Conservation (phyloP, 352 stramenopile genomes). For the Phytophthora brassicae region DNA sequence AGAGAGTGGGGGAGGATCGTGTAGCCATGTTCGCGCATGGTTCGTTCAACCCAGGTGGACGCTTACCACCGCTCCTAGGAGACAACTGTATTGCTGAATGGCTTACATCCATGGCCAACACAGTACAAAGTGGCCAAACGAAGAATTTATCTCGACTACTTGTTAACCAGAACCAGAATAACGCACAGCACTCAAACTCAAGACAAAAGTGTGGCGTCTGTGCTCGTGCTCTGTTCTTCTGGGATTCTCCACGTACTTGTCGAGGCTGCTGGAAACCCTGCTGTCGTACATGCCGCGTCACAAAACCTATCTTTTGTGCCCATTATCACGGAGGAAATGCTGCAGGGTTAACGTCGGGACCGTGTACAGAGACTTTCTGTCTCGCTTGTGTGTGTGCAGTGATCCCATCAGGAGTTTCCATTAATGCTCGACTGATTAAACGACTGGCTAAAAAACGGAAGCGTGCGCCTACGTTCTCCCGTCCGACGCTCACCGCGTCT, state of each 20-base stretch:
- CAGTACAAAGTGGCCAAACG: slow-evolving; percentile 63
- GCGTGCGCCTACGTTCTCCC: slow-evolving; percentile 29
- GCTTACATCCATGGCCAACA: slow-evolving; percentile 62
- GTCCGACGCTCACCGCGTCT: slow-evolving; percentile 43
- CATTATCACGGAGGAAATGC: slow-evolving; percentile 48
- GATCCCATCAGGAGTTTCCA: slow-evolving; percentile 58
- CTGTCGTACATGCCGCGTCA: slow-evolving; percentile 66
- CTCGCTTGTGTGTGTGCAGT: slow-evolving; percentile 71
- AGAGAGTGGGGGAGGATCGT: slow-evolving; percentile 53
- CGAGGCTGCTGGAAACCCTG: slow-evolving; percentile 67
- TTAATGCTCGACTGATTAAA: slow-evolving; percentile 67
- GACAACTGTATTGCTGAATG: slow-evolving; percentile 63
- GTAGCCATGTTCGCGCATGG: slow-evolving; percentile 70
- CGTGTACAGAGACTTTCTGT: slow-evolving; percentile 79
- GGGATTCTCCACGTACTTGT: slow-evolving; percentile 57
- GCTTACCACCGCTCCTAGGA: slow-evolving; percentile 48
- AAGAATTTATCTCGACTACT: slow-evolving; percentile 76
- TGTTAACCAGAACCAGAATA: slow-evolving; percentile 25
- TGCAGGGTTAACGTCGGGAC: slow-evolving; percentile 22
- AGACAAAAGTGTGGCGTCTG: slow-evolving; percentile 57
- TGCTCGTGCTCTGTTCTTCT: slow-evolving; percentile 60
- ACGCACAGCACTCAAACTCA: slow-evolving; percentile 1
- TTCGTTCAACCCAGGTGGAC: slow-evolving; percentile 63
- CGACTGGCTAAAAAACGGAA: slow-evolving; percentile 68
- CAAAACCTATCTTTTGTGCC: slow-evolving; percentile 75